Conservation (phyloP, 2,329 filamentous ascomycete species). For the Trichothecium sympodiale region DNA sequence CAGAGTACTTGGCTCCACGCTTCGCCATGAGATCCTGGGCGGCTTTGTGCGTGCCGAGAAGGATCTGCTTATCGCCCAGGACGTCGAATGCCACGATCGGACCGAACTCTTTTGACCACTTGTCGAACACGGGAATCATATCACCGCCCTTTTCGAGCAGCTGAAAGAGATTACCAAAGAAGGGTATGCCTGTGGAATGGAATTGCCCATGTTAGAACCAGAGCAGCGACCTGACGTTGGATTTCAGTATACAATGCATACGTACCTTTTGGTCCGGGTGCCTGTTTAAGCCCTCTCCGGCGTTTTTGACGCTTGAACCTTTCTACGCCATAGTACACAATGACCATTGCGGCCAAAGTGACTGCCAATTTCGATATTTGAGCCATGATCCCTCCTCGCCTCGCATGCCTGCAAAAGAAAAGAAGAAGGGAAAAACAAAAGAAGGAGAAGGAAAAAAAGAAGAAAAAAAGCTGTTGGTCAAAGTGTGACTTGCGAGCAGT, state of each 20-base stretch:
- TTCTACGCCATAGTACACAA: no score
- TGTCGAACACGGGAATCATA: constrained; percentile 2
- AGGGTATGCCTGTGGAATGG: neutral
- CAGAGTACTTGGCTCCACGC: constrained; percentile 1
- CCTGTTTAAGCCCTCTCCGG: neutral
- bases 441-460: constrained; percentile 13
- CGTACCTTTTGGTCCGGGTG: neutral
- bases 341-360: no score
- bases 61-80: constrained; percentile 4
- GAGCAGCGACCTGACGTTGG: no score
- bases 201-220: neutral
- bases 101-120: constrained; percentile 2
- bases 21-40: constrained; percentile 2
- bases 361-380: no score
- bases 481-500: no score
- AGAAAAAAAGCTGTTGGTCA: no score
- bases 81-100: constrained; percentile 4
- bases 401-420: constrained; percentile 35
- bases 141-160: neutral
- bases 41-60: constrained; percentile 1
- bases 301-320: no score
- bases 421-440: constrained; percentile 42
- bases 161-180: neutral
- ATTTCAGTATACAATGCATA: no score
- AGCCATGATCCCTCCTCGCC: constrained; percentile 26